phyloP scores from a whole-genome alignment of 129 eudicot genomes.

The Smallanthus sonchifolius region DNA sequence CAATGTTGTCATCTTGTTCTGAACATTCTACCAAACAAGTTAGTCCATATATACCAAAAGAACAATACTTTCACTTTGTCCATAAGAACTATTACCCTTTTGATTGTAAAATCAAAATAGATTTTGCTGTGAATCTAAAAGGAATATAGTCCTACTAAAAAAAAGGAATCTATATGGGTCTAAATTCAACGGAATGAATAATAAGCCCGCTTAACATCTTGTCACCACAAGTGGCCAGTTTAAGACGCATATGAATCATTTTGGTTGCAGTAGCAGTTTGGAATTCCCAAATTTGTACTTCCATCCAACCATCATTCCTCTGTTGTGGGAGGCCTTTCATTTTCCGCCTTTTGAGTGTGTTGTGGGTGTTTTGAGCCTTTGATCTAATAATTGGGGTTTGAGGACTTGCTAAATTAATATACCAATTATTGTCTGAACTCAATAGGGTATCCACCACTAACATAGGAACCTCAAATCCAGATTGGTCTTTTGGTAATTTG shows the following conservation, averaged over 20 bases:
- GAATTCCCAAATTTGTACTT: conserved; percentile 12
- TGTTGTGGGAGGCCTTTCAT: conserved; percentile 2
- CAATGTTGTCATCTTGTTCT: not conserved
- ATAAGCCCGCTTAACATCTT: no score
- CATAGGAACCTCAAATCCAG: not conserved
- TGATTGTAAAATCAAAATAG: not conserved
- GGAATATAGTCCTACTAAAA: not conserved
- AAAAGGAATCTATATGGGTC: not conserved
- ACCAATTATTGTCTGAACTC: not conserved
- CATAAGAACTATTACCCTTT: conserved; percentile 3
- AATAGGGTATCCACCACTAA: not conserved
- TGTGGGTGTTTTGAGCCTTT: not conserved
- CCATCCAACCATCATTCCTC: conserved; percentile 15
- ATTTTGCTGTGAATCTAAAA: not conserved
- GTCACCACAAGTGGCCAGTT: not conserved
- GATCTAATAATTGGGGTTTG: conserved; percentile 7
- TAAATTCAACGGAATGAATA: no score
- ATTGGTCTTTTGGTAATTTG: not conserved
- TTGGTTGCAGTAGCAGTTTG: not conserved
- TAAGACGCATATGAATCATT: not conserved
- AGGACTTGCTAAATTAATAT: conserved; percentile 2
- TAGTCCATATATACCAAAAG: not conserved
- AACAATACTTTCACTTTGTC: not conserved
- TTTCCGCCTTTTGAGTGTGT: conserved; percentile 7
- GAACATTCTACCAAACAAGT: not conserved